These are phyloP conservation scores for Pythium sp. DNA, from an alignment of 352 stramenopile species.

Conservation along the genomic window DNA sequence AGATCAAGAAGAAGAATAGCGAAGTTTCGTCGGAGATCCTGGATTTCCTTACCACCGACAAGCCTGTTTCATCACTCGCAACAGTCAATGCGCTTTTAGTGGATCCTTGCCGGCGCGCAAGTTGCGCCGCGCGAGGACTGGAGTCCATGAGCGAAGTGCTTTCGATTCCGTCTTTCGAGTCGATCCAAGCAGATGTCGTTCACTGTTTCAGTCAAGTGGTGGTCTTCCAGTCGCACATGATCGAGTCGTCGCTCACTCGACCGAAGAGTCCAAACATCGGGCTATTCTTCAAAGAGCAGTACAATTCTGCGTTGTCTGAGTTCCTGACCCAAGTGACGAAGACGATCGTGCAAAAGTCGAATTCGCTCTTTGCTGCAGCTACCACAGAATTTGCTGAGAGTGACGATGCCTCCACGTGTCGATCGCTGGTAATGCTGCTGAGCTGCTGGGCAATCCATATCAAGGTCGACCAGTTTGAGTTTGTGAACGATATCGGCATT, in stretches of 20 bases:
- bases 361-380: constrained; percentile 2
- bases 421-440: constrained; percentile 28
- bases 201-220: constrained; percentile 53
- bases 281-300: constrained; percentile 35
- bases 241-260: background rate
- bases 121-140: constrained; percentile 38
- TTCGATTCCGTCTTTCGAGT: constrained; percentile 36
- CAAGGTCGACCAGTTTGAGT: constrained; percentile 38
- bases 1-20: background rate
- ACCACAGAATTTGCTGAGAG: background rate
- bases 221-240: constrained; percentile 24
- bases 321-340: constrained; percentile 36
- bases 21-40: constrained; percentile 26
- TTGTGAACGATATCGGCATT: constrained; percentile 49
- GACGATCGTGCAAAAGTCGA: constrained; percentile 33
- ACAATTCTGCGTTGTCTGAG: constrained; percentile 27
- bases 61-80: constrained; percentile 22
- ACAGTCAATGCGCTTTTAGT: constrained; percentile 33
- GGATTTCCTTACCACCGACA: constrained; percentile 31
- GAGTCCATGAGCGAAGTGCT: constrained; percentile 47
- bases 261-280: constrained; percentile 16
- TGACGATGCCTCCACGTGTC: background rate
- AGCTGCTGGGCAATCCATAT: constrained; percentile 45
- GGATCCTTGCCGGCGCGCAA: constrained; percentile 48
- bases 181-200: constrained; percentile 50